These are phyloP conservation scores for Monosporascus sp. DNA, from an alignment of 2,329 filamentous ascomycete genomes.

Conservation along the genomic window DNA sequence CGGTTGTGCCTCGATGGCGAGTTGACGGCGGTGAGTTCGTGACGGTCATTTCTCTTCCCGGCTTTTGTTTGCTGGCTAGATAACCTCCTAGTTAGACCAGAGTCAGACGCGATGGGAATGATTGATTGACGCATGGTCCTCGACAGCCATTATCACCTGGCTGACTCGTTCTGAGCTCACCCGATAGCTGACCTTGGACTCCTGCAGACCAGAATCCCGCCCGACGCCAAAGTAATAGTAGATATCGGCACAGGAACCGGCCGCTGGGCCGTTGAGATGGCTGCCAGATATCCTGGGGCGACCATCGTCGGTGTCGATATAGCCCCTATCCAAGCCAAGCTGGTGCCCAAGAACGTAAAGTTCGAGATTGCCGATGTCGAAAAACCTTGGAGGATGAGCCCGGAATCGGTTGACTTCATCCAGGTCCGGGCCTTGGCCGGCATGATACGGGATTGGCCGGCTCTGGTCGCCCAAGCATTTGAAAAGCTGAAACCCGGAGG, in stretches of 20 bases:
- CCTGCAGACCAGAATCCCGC: constrained; percentile 17
- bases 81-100: no score
- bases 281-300: constrained; percentile 32
- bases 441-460: constrained; percentile 37
- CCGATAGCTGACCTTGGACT: neutral
- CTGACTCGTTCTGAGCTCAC: neutral
- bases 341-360: constrained; percentile 52
- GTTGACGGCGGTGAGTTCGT: constrained; percentile 13
- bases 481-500: constrained; percentile 38
- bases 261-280: constrained; percentile 39
- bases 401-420: constrained; percentile 32
- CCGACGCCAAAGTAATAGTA: constrained; percentile 26
- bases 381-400: constrained; percentile 32
- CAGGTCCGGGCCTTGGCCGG: constrained; percentile 39
- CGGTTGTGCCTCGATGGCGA: constrained; percentile 23
- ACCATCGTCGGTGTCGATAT: constrained; percentile 36
- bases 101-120: no score
- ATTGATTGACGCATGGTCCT: no score
- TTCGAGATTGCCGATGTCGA: constrained; percentile 56
- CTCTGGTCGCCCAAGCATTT: constrained; percentile 30
- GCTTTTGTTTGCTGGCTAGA: no score
- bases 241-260: constrained; percentile 39
- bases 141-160: neutral
- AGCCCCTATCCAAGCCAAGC: constrained; percentile 33
- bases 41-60: neutral